phyloP scores from a whole-genome alignment of 176 grass and related monocot genomes.

The Bonia amplexicaulis region DNA sequence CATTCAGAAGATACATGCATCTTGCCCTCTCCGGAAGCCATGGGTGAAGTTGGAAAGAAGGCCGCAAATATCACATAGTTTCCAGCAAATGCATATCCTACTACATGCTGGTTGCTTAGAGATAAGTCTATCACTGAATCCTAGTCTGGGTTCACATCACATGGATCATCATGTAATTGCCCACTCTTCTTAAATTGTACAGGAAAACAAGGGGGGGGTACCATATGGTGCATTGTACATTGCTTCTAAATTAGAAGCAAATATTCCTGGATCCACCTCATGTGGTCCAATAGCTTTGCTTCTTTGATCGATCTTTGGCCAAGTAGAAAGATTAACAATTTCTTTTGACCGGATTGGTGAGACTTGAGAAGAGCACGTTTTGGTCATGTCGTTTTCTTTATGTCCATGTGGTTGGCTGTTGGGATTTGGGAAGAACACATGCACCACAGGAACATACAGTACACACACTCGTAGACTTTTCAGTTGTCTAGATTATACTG shows the following conservation, averaged over 20 bases:
- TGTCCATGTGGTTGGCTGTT: not conserved
- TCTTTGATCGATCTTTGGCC: not conserved
- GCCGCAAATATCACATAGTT: not conserved
- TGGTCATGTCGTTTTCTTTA: not conserved
- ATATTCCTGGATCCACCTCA: conserved; percentile 8
- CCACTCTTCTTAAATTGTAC: not conserved
- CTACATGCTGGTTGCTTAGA: not conserved
- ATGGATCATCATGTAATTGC: not conserved
- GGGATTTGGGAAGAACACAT: not conserved
- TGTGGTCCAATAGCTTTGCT: not conserved
- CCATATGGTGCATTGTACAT: not conserved
- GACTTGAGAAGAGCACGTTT: conserved; percentile 9
- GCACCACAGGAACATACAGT: not conserved
- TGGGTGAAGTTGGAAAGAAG: not conserved
- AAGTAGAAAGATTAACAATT: not conserved
- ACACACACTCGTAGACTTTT: not conserved
- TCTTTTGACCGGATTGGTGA: not conserved
- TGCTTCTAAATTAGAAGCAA: not conserved
- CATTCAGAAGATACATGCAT: not conserved
- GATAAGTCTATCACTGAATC: not conserved
- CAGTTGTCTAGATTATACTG: no score
- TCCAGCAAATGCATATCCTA: not conserved
- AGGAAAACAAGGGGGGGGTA: not conserved
- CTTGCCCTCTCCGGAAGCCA: not conserved
- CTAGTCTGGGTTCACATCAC: not conserved